Evolutionary conservation across 179 eudicot species (phyloP), one percentile per base, ranked within the genome.

Genomic region (Silene vulgaris): DNA sequence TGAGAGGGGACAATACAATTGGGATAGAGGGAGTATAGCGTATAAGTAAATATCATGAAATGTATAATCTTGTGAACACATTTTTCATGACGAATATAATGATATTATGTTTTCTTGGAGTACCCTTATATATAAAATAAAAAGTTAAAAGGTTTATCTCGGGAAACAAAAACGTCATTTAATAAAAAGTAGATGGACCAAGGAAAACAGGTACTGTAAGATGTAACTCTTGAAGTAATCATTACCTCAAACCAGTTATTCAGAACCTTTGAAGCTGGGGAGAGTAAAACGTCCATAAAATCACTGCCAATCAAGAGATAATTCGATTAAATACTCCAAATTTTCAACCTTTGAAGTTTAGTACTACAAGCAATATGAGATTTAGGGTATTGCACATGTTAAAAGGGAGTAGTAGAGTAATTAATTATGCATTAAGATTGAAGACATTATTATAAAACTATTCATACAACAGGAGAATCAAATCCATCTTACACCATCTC

Each of bases 241-340:
- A 75, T 81, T 74, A 96, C 99, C 99, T 96, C 93, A 86, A 96
- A 96, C 99, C 99, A 96, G 77, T 88, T 96, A 87, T 96, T 86
- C 78, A 96, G 84, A 78, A 96, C 96, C 86, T 93, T 93, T 29
- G 99, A 96, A 54, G 98, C 97, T 14, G 99, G 99, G 75, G 99
- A 87, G 73, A 96, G 75, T 71, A 96, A 74, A 81, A 96, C 93
- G 81, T 96, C 97, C 87, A 93, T 85, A 74, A 93, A 89, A 80
- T 93, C 90, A 88, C 99, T 96, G 89, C 71, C 73, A 76, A 30
- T 48, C 75, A 76, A 56, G 56, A 56, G 75, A 29, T n/a, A 56
- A 48, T 28, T 72, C 48, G 2, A 30, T 29, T 61, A 43, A 52
- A n/a, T 54, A 52, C 9, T 72, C 75, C 28, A 14, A 29, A 29